phyloP scores from a whole-genome alignment of 371 early-diverging fungal genomes.

The Syncephalastrum monosporum region DNA sequence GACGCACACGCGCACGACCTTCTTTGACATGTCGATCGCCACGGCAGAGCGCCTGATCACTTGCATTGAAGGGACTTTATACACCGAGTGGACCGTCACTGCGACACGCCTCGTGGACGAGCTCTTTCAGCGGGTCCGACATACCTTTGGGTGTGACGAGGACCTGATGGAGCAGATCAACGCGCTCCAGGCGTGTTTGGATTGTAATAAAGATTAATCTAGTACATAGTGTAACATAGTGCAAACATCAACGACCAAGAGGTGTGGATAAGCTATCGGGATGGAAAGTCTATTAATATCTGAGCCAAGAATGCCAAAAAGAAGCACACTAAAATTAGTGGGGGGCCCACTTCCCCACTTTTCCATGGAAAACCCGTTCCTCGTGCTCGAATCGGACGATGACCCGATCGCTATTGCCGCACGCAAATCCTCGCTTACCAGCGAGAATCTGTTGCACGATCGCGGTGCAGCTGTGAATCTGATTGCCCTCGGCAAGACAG shows the following conservation, averaged over 20 bases:
- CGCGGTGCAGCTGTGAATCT: slow-evolving; percentile 14
- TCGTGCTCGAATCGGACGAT: slow-evolving; percentile 23
- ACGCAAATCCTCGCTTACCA: slow-evolving; percentile 1
- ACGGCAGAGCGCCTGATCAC: slow-evolving; percentile 26
- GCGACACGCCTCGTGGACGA: slow-evolving; percentile 25
- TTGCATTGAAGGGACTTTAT: slow-evolving; percentile 12
- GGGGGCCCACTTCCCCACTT: too few species aligned
- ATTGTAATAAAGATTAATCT: slow-evolving; percentile 3
- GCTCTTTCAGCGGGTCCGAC: slow-evolving; percentile 22
- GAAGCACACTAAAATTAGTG: background rate
- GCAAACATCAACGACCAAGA: background rate
- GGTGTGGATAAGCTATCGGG: background rate
- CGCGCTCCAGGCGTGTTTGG: background rate
- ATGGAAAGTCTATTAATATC: slow-evolving; percentile 1
- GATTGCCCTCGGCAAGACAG: slow-evolving; percentile 45
- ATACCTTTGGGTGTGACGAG: slow-evolving; percentile 37
- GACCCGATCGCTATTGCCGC: slow-evolving; percentile 39
- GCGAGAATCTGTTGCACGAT: slow-evolving; percentile 3
- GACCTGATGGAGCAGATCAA: slow-evolving; percentile 19
- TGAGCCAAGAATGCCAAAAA: background rate
- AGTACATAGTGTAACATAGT: background rate
- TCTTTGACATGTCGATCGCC: slow-evolving; percentile 38
- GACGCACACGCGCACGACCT: slow-evolving; percentile 41
- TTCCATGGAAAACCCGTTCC: slow-evolving; percentile 19
- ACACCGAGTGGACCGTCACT: slow-evolving; percentile 20